Evolutionary conservation across 805 yeast species (phyloP).

Genomic region (Saccharomycopsis malanga): DNA sequence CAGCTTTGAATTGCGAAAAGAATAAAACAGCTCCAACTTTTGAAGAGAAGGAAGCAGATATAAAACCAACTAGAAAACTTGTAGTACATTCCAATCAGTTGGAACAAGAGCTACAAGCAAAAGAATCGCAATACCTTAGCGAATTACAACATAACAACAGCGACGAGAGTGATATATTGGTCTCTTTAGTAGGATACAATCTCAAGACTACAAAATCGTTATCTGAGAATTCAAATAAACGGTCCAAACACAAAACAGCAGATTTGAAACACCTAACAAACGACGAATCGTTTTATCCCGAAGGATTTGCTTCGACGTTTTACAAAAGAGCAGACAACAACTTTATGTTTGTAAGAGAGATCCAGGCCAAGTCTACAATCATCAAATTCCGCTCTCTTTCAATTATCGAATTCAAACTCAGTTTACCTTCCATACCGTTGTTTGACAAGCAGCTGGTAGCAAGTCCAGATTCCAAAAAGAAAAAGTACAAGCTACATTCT

Average conservation of each 20-base stretch:
- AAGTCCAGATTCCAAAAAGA: constrained; percentile 11
- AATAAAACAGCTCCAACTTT: too few relatives aligned
- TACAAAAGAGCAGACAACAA: constrained; percentile 41
- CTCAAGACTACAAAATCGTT: too few relatives aligned
- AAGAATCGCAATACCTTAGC: background rate
- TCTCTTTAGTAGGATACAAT: constrained; percentile 18
- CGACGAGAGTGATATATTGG: constrained; percentile 13
- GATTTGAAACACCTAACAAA: background rate
- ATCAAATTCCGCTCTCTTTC: constrained; percentile 29
- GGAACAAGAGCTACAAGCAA: background rate
- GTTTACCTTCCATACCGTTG: constrained; percentile 32
- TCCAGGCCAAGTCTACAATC: constrained; percentile 40
- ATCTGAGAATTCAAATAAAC: background rate
- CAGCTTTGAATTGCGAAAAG: too few relatives aligned
- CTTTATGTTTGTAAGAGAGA: constrained; percentile 45
- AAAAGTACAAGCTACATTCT: constrained; percentile 33
- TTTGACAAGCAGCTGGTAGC: constrained; percentile 3
- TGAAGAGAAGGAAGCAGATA: too few relatives aligned
- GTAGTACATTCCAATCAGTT: background rate
- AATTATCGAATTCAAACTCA: constrained; percentile 37
- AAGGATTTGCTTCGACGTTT: constrained; percentile 44
- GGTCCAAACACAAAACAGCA: too few relatives aligned
- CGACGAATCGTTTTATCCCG: constrained; percentile 31
- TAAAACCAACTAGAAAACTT: background rate
- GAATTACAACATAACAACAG: background rate